These are phyloP conservation scores for Podochytrium sp. DNA, from an alignment of 192 early-diverging fungal species.

Conservation along the genomic window DNA sequence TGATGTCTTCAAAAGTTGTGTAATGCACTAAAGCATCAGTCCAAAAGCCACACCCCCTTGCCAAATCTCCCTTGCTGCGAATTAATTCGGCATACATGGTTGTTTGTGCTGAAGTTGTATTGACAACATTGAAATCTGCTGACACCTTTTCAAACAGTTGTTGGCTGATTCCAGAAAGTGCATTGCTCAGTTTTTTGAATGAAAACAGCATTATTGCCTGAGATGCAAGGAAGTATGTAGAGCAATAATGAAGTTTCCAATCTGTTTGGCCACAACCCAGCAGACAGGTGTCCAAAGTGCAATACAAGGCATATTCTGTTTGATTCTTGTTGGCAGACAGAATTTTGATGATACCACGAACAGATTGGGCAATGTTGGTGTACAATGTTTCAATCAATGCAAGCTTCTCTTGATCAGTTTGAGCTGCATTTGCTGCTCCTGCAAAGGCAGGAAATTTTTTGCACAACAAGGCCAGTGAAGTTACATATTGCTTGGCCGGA, in stretches of 20 bases:
- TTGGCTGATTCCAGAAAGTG: background rate
- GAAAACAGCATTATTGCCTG: background rate
- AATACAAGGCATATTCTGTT: constrained; percentile 1
- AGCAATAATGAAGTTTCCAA: constrained; percentile 19
- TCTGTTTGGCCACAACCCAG: constrained; percentile 27
- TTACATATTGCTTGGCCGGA: background rate
- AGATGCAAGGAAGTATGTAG: background rate
- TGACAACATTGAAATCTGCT: constrained; percentile 1
- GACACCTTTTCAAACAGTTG: background rate
- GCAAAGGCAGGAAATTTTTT: constrained; percentile 8
- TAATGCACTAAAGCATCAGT: background rate
- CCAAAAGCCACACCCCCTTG: background rate
- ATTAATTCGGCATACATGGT: background rate
- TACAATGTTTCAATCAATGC: background rate
- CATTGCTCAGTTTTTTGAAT: background rate
- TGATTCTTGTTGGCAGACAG: background rate
- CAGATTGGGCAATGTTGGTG: background rate
- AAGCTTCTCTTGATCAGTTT: too few species aligned
- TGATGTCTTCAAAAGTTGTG: constrained; percentile 3
- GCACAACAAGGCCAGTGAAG: background rate
- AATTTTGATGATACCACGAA: constrained; percentile 13
- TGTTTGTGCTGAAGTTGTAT: constrained; percentile 13
- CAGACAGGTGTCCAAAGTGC: background rate
- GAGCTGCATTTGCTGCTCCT: background rate
- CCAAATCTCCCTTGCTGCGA: background rate